Percentiles rank a stretch among this genome's conserved stretches.
Conservation (phyloP, 495 filamentous ascomycete species). For the Hyaloscypha finlandica region DNA sequence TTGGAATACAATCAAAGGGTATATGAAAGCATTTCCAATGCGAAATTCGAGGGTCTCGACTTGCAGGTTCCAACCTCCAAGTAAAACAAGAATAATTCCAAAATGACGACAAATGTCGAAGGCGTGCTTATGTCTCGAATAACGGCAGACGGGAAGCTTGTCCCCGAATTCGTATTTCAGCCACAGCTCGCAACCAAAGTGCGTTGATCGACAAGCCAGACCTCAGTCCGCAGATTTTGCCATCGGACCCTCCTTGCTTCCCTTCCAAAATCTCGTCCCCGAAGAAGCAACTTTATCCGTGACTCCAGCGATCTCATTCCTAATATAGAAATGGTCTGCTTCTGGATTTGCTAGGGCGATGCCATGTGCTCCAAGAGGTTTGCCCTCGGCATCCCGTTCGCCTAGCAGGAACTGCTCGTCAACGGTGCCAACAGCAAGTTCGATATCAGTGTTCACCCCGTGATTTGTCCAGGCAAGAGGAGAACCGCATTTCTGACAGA, state of each 20-base stretch:
- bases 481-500: slow-evolving; percentile 37
- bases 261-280: slow-evolving; percentile 24
- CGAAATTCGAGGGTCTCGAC: too few species aligned
- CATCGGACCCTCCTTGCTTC: slow-evolving; percentile 19
- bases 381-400: slow-evolving; percentile 18
- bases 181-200: neutral
- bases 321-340: slow-evolving; percentile 16
- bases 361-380: slow-evolving; percentile 11
- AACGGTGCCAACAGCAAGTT: slow-evolving; percentile 36
- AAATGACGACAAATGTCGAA: neutral
- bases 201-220: neutral
- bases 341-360: slow-evolving; percentile 11
- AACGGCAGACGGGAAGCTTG: neutral
- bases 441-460: slow-evolving; percentile 23
- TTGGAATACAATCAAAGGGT: too few species aligned
- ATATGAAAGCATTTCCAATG: too few species aligned
- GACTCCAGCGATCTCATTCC: slow-evolving; percentile 23
- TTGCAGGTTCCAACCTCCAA: too few species aligned
- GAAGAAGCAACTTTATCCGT: slow-evolving; percentile 18
- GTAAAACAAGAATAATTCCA: too few species aligned
- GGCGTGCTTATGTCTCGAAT: neutral
- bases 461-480: slow-evolving; percentile 29
- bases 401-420: slow-evolving; percentile 41
- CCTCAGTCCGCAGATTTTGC: neutral
- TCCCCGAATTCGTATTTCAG: neutral